Evolutionary conservation across 306 rosid genomes (phyloP).

Genomic region (Mimosa pudica): DNA sequence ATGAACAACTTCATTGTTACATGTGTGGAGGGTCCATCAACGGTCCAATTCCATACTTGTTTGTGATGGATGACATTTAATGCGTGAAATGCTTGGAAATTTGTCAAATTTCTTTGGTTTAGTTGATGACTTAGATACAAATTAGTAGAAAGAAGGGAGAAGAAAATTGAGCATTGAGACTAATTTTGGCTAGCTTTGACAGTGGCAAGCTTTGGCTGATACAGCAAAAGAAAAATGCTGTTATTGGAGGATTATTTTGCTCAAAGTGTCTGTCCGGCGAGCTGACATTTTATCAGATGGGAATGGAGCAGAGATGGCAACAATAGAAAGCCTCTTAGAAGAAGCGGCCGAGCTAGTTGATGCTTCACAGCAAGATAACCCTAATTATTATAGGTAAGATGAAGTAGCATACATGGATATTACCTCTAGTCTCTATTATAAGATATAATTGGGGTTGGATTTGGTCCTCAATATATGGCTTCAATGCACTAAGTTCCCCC

Average conservation of each 20-base stretch:
- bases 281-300: constrained; percentile 78
- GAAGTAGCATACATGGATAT: constrained; percentile 1
- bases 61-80: neutral
- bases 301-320: constrained; percentile 68
- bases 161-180: constrained; percentile 14
- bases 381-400: constrained; percentile 81
- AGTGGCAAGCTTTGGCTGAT: constrained; percentile 94
- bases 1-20: constrained; percentile 9
- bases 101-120: neutral
- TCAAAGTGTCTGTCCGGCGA: constrained; percentile 72
- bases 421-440: neutral
- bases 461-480: too few species aligned
- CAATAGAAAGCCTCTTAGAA: constrained; percentile 80
- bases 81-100: constrained; percentile 1
- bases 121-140: constrained; percentile 7
- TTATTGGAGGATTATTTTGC: constrained; percentile 90
- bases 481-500: too few species aligned
- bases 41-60: constrained; percentile 18
- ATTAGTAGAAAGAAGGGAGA: neutral
- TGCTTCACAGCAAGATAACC: constrained; percentile 68
- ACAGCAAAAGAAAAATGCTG: constrained; percentile 80
- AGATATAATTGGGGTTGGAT: too few species aligned
- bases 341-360: constrained; percentile 97
- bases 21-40: constrained; percentile 4
- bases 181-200: constrained; percentile 40